phyloP scores from a whole-genome alignment of 768 basidiomycete species.

The Pilatotrama ljubarskyi region DNA sequence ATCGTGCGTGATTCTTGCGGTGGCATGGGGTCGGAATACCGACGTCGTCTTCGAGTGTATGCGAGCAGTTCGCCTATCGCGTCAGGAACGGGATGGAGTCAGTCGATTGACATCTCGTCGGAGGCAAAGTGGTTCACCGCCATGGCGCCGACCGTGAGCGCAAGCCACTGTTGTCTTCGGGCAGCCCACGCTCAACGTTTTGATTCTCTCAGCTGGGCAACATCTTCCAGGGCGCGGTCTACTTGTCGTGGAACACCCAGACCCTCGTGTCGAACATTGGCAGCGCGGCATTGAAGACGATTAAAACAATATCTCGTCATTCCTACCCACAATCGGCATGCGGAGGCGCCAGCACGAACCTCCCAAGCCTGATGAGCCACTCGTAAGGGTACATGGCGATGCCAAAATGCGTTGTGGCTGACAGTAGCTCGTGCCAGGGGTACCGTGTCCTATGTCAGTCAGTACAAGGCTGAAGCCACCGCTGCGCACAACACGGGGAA shows the following conservation, averaged over 20 bases:
- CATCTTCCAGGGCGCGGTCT: constrained; percentile 41
- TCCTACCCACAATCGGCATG: constrained; percentile 42
- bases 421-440: constrained; percentile 22
- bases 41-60: too few species aligned
- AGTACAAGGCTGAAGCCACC: constrained; percentile 36
- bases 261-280: constrained; percentile 34
- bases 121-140: constrained; percentile 36
- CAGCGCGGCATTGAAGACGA: constrained; percentile 26
- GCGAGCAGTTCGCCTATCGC: constrained; percentile 35
- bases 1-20: constrained; percentile 30
- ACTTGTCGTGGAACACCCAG: constrained; percentile 36
- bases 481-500: constrained; percentile 36
- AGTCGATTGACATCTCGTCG: constrained; percentile 34
- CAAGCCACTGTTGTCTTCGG: background rate
- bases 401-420: background rate
- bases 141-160: constrained; percentile 31
- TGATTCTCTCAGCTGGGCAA: constrained; percentile 30
- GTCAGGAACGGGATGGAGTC: constrained; percentile 34
- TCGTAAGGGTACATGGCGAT: constrained; percentile 25
- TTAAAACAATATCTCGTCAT: constrained; percentile 37
- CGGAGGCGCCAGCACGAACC: constrained; percentile 36
- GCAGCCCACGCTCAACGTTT: background rate
- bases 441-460: constrained; percentile 37
- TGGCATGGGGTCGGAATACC: too few species aligned
- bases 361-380: constrained; percentile 38